Evolutionary conservation across 441 rosid species (phyloP).

Genomic region (Eutrema salsugineum): DNA sequence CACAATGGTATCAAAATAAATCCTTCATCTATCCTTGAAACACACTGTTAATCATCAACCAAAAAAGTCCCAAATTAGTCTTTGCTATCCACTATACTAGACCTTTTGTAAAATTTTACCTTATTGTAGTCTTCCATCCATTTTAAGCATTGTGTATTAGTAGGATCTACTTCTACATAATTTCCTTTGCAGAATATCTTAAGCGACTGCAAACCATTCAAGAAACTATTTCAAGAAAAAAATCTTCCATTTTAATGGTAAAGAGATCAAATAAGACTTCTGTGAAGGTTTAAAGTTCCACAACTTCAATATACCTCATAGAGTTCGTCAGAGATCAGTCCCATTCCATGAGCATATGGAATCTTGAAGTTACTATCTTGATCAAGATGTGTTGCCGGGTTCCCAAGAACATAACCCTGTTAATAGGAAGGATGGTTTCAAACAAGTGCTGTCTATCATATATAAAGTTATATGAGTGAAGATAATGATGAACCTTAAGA

Average conservation of each 20-base stretch:
- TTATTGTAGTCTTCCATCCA: not conserved
- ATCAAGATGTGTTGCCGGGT: slow-evolving; percentile 22
- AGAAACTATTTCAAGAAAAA: not conserved
- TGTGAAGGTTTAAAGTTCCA: too few relatives aligned
- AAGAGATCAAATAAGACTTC: not conserved
- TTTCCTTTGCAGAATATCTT: slow-evolving; percentile 42
- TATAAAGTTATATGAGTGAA: not conserved
- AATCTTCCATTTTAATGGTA: too few relatives aligned
- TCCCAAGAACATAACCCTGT: slow-evolving; percentile 63
- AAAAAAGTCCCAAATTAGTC: not conserved
- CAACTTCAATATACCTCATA: slow-evolving; percentile 31
- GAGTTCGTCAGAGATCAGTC: slow-evolving; percentile 48
- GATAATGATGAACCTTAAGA: slow-evolving; percentile 43
- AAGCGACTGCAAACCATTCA: slow-evolving; percentile 36
- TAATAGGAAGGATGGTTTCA: too few relatives aligned
- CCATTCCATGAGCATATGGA: slow-evolving; percentile 51
- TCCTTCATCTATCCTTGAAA: slow-evolving; percentile 7
- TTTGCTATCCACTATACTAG: not conserved
- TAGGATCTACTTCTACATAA: not conserved
- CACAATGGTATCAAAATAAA: slow-evolving; percentile 46
- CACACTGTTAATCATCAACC: slow-evolving; percentile 42
- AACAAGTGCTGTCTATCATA: too few relatives aligned
- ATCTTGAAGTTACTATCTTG: slow-evolving; percentile 26
- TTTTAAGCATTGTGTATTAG: slow-evolving; percentile 23
- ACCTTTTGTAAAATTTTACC: not conserved